Evolutionary conservation across 2,329 filamentous ascomycete genomes (phyloP), one percentile per base, ranked within the genome.

Genomic region (Fonsecaea multimorphosa): DNA sequence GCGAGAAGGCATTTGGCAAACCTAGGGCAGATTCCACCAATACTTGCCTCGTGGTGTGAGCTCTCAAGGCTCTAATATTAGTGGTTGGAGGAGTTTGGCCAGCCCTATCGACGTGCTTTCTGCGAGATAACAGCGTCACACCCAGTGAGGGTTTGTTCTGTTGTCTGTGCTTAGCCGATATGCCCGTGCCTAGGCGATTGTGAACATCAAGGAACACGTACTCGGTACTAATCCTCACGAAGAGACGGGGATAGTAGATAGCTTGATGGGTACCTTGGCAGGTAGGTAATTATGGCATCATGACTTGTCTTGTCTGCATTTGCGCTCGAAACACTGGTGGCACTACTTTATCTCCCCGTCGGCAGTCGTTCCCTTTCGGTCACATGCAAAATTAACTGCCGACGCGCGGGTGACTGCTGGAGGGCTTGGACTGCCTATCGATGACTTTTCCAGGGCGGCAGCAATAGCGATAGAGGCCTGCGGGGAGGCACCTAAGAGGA

Each of bases 81-180:
- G 44, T 49, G 44, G 44, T 27, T n/a, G 44, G n/a, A 49, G 19
- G 44, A 49, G 29, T 32, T 24, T n/a, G 31, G 31, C 29, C 44
- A 34, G 29, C 19, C 46, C 49, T 54, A 32, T 46, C 58, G 19
- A 12, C 16, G 3, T 46, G 24, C 9, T 29, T 46, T 38, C 59
- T 46, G 59, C 49, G 54, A 64, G 62, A 64, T 64, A 64, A 64
- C 29, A 60, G 49, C 44, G 62, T 64, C 27, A 60, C 62, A 64
- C 19, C 49, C 46, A 59, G 40, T 59, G 61, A 64, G 56, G 62
- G 29, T 54, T 53, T 27, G n/a, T 57, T 12, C 31, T 27, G 19
- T 31, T 19, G 38, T 16, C 38, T 16, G 6, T 19, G 27, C 16
- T 16, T 38, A 49, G 44, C 29, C 44, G 19, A 36, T 16, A 8